Percentiles rank a stretch among this genome's conserved stretches.
Conservation (phyloP, 108 stramenopile genomes). For the Fistulifera solaris region DNA sequence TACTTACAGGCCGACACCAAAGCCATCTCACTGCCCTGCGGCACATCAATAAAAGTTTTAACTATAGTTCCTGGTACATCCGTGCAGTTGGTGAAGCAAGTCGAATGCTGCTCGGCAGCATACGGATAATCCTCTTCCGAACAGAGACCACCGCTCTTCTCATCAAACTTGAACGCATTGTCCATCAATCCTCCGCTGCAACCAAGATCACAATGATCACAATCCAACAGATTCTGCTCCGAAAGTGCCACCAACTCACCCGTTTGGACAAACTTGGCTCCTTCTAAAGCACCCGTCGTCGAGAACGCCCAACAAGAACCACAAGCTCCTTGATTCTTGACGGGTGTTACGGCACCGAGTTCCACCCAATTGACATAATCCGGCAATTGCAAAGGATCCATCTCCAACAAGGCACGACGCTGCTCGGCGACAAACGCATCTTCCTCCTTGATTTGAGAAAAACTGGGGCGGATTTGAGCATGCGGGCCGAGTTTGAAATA, state of each 20-base stretch:
- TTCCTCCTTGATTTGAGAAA: slow-evolving; percentile 4
- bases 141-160: slow-evolving; percentile 68
- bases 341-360: slow-evolving; percentile 75
- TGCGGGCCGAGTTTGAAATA: slow-evolving; percentile 47
- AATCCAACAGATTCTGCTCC: slow-evolving; percentile 93
- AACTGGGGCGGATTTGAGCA: slow-evolving; percentile 4
- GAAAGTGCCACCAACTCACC: slow-evolving; percentile 80
- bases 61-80: slow-evolving; percentile 65
- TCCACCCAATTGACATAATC: slow-evolving; percentile 74
- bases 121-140: slow-evolving; percentile 91
- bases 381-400: slow-evolving; percentile 31
- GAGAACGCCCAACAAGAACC: slow-evolving; percentile 94
- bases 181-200: slow-evolving; percentile 95
- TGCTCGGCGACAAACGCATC: slow-evolving; percentile 8
- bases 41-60: slow-evolving; percentile 76
- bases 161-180: slow-evolving; percentile 88
- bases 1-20: slow-evolving; percentile 56
- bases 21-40: slow-evolving; percentile 51
- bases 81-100: slow-evolving; percentile 55
- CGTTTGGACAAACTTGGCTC: slow-evolving; percentile 76
- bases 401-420: slow-evolving; percentile 14
- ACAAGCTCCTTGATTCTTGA: slow-evolving; percentile 92
- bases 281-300: slow-evolving; percentile 90
- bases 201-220: slow-evolving; percentile 80
- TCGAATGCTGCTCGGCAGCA: slow-evolving; percentile 36